These are phyloP conservation scores for Naganishia liquefaciens DNA, from an alignment of 1,284 basidiomycete species.

Conservation along the genomic window DNA sequence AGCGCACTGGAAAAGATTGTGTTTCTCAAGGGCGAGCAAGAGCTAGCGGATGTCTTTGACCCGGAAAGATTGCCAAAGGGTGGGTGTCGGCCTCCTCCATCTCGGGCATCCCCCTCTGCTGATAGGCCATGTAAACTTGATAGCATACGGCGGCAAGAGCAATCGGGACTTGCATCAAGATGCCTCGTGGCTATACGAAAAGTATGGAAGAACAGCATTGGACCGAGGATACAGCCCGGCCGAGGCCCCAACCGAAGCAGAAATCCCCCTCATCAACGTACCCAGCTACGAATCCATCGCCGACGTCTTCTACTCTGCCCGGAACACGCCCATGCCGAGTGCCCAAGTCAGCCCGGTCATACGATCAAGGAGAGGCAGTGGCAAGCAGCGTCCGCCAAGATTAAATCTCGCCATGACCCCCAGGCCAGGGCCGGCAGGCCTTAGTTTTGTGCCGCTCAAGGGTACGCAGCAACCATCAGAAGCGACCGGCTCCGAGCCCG, in stretches of 20 bases:
- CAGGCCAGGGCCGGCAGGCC: neutral
- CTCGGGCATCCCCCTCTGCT: too few relatives aligned
- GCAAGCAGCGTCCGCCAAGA: constrained; percentile 5
- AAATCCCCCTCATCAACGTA: neutral
- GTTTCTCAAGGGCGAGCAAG: constrained; percentile 45
- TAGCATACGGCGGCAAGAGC: constrained; percentile 28
- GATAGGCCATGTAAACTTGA: neutral
- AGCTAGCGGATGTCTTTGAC: constrained; percentile 43
- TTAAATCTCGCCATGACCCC: constrained; percentile 37
- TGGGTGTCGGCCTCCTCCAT: constrained; percentile 31
- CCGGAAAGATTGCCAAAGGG: constrained; percentile 41
- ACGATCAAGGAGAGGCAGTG: constrained; percentile 4
- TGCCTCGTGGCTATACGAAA: constrained; percentile 21
- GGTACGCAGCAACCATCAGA: neutral
- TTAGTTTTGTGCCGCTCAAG: constrained; percentile 23
- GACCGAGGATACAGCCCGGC: neutral
- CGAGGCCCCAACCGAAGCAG: neutral
- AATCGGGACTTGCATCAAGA: constrained; percentile 18
- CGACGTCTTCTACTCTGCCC: constrained; percentile 50
- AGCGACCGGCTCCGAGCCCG: neutral
- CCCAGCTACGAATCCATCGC: constrained; percentile 43
- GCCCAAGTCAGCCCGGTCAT: constrained; percentile 31
- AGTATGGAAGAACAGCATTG: constrained; percentile 9
- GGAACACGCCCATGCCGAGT: constrained; percentile 38
- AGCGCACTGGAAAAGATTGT: constrained; percentile 56